Percentiles rank a stretch among this genome's conserved stretches.
Evolutionary conservation across 2,329 filamentous ascomycete species (phyloP).

Genomic region (Colletotrichum euphorbiae): DNA sequence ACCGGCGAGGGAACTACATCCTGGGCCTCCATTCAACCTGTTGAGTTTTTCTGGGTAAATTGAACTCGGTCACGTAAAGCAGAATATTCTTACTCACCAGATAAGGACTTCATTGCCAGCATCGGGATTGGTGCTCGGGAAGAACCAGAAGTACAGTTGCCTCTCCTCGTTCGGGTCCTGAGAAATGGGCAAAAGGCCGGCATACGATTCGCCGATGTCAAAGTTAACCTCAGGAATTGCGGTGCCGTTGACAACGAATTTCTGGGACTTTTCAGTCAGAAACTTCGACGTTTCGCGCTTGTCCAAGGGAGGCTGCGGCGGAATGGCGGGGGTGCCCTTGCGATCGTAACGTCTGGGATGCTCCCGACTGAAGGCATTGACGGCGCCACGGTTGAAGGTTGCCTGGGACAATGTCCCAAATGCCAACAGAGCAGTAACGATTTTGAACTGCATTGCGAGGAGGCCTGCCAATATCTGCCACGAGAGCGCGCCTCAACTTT

Average conservation of each 20-base stretch:
- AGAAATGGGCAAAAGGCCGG: constrained; percentile 71
- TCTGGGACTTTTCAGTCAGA: constrained; percentile 4
- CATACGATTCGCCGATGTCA: constrained; percentile 74
- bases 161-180: constrained; percentile 57
- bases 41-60: background rate
- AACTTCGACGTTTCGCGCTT: constrained; percentile 18
- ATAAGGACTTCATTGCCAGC: constrained; percentile 70
- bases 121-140: constrained; percentile 64
- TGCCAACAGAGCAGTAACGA: constrained; percentile 4
- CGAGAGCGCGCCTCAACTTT: background rate
- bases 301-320: background rate
- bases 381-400: constrained; percentile 17
- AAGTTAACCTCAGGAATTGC: constrained; percentile 76
- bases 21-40: constrained; percentile 50
- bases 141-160: constrained; percentile 76
- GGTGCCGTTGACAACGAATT: constrained; percentile 73
- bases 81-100: constrained; percentile 51
- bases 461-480: background rate
- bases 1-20: constrained; percentile 72
- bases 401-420: constrained; percentile 20
- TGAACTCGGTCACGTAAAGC: background rate
- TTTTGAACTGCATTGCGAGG: constrained; percentile 6
- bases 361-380: constrained; percentile 21
- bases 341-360: constrained; percentile 9
- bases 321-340: background rate